Evolutionary conservation across 2,329 filamentous ascomycete genomes (phyloP), one percentile per base, ranked within the genome.

Genomic region (Myriangium duriaei): DNA sequence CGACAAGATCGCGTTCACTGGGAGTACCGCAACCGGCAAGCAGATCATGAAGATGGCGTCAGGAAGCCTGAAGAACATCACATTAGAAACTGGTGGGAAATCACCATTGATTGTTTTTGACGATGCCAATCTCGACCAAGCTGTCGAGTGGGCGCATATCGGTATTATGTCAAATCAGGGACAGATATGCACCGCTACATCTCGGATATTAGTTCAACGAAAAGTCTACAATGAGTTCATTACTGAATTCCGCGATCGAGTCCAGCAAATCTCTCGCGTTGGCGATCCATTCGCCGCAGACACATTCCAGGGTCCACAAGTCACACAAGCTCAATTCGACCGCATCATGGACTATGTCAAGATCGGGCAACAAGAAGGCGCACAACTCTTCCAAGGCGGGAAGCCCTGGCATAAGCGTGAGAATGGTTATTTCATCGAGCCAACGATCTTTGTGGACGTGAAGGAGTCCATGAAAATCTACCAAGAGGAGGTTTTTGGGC

Each of bases 1-100:
- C 11, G 76, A 83, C 51, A 87, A 87, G 63, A 68, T 88, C 43
- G 79, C 81, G 0, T 88, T 87, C 46, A 87, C 82, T 0, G 82
- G 82, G 26, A 81, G 75, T 3, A 87, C 81, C 0, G 63, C 64
- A 1, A 86, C 81, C 0, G 82, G 77, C 5, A 72, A 74, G 39
- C 68, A 78, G 35, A 82, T 87, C 45, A 85, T 86, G 79, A 82
- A 81, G 53, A 69, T 73, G 58, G 80, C 81, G 0, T 68, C 73
- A n/a, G 59, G 69, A 1, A 82, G 65, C 18, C 57, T 75, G 52
- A 76, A 76, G 57, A 74, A 75, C 46, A 72, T 76, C 42, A 76
- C 71, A 0, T 60, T 76, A 1, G 72, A 76, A 48, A 74, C 70
- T 0, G 72, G 72, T 13, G 72, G 72, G 19, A 76, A 76, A 47